Percentiles rank a stretch among this genome's conserved stretches.
Conservation (phyloP, 2,329 filamentous ascomycete species). For the Alternaria alternata region DNA sequence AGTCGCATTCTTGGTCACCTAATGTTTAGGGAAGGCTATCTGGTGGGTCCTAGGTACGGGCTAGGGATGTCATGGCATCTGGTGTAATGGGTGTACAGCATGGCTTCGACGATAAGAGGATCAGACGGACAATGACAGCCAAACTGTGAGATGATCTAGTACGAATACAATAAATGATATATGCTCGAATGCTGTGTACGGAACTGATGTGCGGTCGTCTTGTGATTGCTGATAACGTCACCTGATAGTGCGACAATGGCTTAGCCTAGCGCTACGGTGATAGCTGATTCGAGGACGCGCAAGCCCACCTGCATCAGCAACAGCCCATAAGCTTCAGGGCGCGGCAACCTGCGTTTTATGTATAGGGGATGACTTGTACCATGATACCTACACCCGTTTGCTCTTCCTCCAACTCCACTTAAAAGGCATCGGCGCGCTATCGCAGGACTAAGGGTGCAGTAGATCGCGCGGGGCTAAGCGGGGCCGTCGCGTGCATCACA, state of each 20-base stretch:
- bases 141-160: conserved; percentile 16
- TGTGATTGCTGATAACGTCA: conserved; percentile 30
- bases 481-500: conserved; percentile 24
- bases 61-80: conserved; percentile 22
- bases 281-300: conserved; percentile 17
- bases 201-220: conserved; percentile 9
- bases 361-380: conserved; percentile 11
- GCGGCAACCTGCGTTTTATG: conserved; percentile 10
- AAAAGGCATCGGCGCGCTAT: conserved; percentile 17
- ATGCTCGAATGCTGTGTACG: conserved; percentile 5
- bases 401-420: conserved; percentile 1
- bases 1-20: conserved; percentile 34
- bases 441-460: conserved; percentile 20
- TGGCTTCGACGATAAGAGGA: conserved; percentile 22
- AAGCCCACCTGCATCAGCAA: conserved; percentile 17
- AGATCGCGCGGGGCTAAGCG: conserved; percentile 27
- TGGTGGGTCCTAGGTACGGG: conserved; percentile 30
- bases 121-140: conserved; percentile 19
- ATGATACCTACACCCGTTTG: conserved; percentile 2
- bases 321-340: conserved; percentile 16
- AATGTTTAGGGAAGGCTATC: conserved; percentile 41
- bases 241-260: conserved; percentile 22
- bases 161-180: conserved; percentile 20
- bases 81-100: conserved; percentile 34
- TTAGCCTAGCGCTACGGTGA: neutral